Base-by-base conservation (phyloP, 2,329 filamentous ascomycete genomes). In the Cytospora piceicola region DNA sequence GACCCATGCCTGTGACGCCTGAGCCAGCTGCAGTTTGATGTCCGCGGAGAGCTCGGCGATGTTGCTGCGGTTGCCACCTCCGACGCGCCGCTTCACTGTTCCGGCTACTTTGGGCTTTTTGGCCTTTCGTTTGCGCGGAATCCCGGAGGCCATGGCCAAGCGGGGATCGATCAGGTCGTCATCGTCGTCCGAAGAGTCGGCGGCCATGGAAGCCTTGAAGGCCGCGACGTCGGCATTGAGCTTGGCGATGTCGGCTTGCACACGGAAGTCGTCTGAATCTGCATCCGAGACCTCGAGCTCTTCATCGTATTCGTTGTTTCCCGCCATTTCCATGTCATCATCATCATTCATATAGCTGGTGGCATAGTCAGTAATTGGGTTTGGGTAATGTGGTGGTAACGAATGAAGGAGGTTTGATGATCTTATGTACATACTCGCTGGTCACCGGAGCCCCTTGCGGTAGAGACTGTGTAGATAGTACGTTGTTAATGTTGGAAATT, bases 1-100 rank as follows among this genome's bases (percentile, higher is more conserved):
- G 66, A 92, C 81, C 72, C 89, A 93, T 5, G 88, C 86, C 67
- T 88, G 82, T 66, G 88, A 91, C 3, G 91, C 91, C 72, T 85
- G 81, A 56, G 85, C 83, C 58, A 93, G 82, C 52, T 89, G 81
- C 51, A 85, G 81, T 71, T 89, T 92, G 75, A 93, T 91, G 70
- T 93, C 88, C 51, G 84, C 87, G 54, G 88, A 86, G 20, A 88
- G 89, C 73, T 91, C 89, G 11, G 86, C 88, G 29, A 87, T 84
- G 73, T 88, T 87, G 61, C 39, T 63, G 22, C 85, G 80, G 30
- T 83, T 84, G 8, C 84, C 84, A 22, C 51, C 27, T 30, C 20
- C 55, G 53, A 58, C 20, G 12, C 63, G 22, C 7, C 77, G 73
- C 66, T 73, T 78, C 17, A 67, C 55, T 17, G 46, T n/a, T 30